These are phyloP conservation scores for Mrakia blollopis DNA, from an alignment of 768 basidiomycete species.

Conservation along the genomic window DNA sequence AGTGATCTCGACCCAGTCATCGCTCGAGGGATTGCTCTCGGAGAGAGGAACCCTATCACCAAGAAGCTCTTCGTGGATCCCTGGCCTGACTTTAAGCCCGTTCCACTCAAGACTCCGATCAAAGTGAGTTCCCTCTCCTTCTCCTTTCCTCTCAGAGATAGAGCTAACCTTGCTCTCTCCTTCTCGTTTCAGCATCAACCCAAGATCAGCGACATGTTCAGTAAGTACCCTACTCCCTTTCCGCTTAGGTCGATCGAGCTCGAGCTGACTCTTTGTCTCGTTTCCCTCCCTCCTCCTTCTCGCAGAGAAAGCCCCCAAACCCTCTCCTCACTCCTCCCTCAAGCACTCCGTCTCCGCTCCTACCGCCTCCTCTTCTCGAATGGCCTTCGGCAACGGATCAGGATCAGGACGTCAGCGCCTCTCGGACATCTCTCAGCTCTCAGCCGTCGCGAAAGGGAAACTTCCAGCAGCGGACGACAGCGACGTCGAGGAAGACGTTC, in stretches of 20 bases:
- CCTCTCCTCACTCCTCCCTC: neutral
- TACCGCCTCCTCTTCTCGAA: neutral
- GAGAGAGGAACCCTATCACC: conserved; percentile 66
- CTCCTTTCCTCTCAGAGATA: neutral
- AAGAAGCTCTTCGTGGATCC: conserved; percentile 70
- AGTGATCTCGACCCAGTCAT: conserved; percentile 62
- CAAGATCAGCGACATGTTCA: conserved; percentile 28
- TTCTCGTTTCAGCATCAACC: neutral
- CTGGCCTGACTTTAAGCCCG: conserved; percentile 60
- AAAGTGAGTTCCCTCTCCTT: neutral
- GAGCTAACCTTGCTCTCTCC: neutral
- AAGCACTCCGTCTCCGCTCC: neutral
- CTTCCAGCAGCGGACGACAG: neutral
- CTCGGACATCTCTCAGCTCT: neutral
- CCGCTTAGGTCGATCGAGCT: neutral
- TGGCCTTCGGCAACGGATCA: neutral
- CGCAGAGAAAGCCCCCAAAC: conserved; percentile 6
- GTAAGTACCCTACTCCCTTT: neutral
- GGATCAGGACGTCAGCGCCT: conserved; percentile 5
- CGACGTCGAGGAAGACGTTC: neutral
- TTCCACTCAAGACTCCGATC: conserved; percentile 48
- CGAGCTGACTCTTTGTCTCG: neutral
- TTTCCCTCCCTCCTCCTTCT: neutral
- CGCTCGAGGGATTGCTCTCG: conserved; percentile 63
- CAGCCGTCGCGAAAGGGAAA: conserved; percentile 12